Evolutionary conservation across 495 filamentous ascomycete species (phyloP), one percentile per base, ranked within the genome.

Genomic region (Pseudevernia furfuracea): DNA sequence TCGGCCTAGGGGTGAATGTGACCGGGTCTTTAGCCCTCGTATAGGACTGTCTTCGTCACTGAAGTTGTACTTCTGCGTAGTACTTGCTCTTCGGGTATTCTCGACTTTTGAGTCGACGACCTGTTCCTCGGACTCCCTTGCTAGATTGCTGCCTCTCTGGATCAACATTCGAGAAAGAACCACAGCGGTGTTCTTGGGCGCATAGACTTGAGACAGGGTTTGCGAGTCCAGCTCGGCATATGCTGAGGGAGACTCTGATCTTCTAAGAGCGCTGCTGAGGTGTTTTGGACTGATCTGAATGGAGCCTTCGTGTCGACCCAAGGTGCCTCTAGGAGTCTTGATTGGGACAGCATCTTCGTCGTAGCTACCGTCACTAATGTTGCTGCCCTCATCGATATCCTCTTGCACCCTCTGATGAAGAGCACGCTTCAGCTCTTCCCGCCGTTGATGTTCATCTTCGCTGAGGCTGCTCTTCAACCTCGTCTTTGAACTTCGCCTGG

Each of bases 261-360:
- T 56, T 30, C 48, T 56, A 12, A 67, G 49, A 36, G 65, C 60
- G 15, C 57, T 61, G 41, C 61, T 56, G 25, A 64, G 61, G 46
- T 64, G 48, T 32, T 58, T 61, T 36, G 67, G 67, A 30, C 63
- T 63, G 48, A 69, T 60, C 23, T 67, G 60, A 17, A 67, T 34
- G 1, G 67, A 57, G 28, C 64, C 67, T 61, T 67, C 49, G 14
- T 66, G 61, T 44, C 64, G 64, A 23, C 49, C 46, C 58, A 37
- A 61, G 7, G 64, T 60, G 48, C 32, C 44, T 52, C 10, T 32
- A 23, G 64, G 67, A 37, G 67, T 69, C 41, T 58, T 56, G 34
- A 69, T 67, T 9, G 58, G 56, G 15, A 61, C 57, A 32, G 67
- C 67, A 59, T 69, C 67, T 25, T 63, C 57, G 43, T 69, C 67